Evolutionary conservation across 106 monocot genomes (phyloP), one percentile per base, ranked within the genome.

Genomic region (Allium fistulosum): DNA sequence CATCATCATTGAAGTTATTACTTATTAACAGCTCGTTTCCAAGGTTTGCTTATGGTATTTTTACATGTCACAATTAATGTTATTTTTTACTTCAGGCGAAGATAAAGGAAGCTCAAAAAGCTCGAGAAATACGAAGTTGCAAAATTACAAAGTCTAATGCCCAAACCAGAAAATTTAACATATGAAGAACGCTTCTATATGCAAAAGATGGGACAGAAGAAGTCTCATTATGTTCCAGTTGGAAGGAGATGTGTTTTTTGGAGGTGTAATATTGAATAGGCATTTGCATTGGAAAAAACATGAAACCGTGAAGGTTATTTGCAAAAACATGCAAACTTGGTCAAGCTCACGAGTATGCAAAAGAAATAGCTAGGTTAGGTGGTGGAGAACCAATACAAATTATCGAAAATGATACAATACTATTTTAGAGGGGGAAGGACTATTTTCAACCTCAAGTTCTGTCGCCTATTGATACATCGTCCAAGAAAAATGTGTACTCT

Each of bases 271-370:
- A 67, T 67, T 97, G 1, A 97, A 97, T 76, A 97, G 92, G 97
- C 97, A 92, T 80, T 59, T 97, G 77, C 97, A 97, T 71, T 97
- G 97, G 97, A 97, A 97, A 77, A 97, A 92, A 48, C 99, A 93
- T 79, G 99, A 99, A 72, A 99, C 92, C 17, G 99, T 99, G 11
- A 93, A 90, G 55, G 99, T 99, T 64, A 64, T 99, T 46, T 99
- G 99, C 75, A n/a, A 99, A 90, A 62, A 92, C 99, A 17, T 93
- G 99, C 69, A 93, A 90, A 70, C 90, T 84, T 53, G 93, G 93
- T 15, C 97, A 99, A 76, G 77, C 90, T 63, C 85, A 93, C 63
- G 99, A 99, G 66, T 99, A 93, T 80, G 99, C 90, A 26, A 76
- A 60, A 68, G 93, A 99, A 58, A 73, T 99, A 64, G 88, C 90